Evolutionary conservation across 352 stramenopile species (phyloP).

Genomic region (Pythium brachiatum): DNA sequence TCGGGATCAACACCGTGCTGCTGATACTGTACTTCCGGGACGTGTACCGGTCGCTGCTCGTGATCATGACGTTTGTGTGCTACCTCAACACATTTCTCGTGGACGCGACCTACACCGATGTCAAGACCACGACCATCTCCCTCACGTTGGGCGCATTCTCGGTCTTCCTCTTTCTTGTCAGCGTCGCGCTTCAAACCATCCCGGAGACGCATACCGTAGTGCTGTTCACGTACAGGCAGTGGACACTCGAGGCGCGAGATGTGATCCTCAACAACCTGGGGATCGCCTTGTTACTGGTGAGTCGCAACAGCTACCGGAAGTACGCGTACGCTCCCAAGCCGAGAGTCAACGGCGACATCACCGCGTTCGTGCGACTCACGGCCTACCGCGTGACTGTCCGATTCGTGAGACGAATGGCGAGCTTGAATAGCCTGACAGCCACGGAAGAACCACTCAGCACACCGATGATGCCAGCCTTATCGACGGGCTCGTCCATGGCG

Average conservation of each 20-base stretch:
- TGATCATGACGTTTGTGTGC: neutral
- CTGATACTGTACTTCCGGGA: conserved; percentile 3
- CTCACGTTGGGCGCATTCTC: neutral
- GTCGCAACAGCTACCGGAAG: neutral
- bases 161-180: neutral
- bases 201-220: neutral
- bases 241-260: neutral
- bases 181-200: neutral
- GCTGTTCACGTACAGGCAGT: neutral
- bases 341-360: neutral
- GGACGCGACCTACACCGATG: conserved; percentile 11
- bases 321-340: neutral
- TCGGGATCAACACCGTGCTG: neutral
- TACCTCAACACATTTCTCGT: conserved; percentile 13
- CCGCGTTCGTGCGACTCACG: neutral
- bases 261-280: neutral
- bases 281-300: neutral
- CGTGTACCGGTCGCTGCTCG: neutral
- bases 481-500: neutral
- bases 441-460: neutral
- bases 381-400: neutral
- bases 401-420: neutral
- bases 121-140: neutral
- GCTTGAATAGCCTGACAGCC: neutral
- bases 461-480: neutral